phyloP scores from a whole-genome alignment of 768 basidiomycete genomes.

The Strobilomyces echinocephalus region DNA sequence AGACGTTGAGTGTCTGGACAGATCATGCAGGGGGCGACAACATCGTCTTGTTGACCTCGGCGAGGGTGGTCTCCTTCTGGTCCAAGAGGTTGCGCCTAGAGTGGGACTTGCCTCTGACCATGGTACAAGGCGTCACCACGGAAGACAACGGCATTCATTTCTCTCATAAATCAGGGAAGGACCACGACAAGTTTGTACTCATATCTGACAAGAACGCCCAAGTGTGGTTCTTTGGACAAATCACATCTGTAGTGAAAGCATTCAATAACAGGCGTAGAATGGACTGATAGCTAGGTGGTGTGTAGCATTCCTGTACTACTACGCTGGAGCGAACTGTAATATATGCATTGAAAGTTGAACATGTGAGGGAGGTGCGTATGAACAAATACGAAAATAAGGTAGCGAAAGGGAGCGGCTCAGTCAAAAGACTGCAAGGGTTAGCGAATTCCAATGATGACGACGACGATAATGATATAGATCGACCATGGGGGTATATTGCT shows the following conservation, averaged over 20 bases:
- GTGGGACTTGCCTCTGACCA: conserved; percentile 88
- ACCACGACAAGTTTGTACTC: conserved; percentile 70
- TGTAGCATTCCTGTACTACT: conserved; percentile 29
- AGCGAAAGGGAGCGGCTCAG: conserved; percentile 16
- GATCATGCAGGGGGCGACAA: conserved; percentile 78
- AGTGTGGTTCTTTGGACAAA: conserved; percentile 76
- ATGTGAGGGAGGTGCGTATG: conserved; percentile 7
- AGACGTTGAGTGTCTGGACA: conserved; percentile 26
- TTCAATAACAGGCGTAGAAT: conserved; percentile 73
- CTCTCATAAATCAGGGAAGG: conserved; percentile 71
- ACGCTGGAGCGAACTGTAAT: conserved; percentile 16
- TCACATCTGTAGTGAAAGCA: conserved; percentile 69
- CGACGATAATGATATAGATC: conserved; percentile 17
- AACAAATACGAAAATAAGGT: conserved; percentile 25
- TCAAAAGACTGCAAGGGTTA: conserved; percentile 14
- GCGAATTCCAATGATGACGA: conserved; percentile 15
- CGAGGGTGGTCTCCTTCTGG: conserved; percentile 78
- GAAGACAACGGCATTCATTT: conserved; percentile 91
- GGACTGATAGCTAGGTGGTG: conserved; percentile 38
- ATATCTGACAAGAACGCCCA: conserved; percentile 73
- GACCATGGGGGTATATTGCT: conserved; percentile 26
- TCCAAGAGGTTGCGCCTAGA: conserved; percentile 78
- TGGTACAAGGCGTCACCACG: conserved; percentile 81
- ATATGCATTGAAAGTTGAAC: conserved; percentile 28
- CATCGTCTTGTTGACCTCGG: conserved; percentile 73